Percentiles rank a stretch among this genome's conserved stretches.
These are phyloP conservation scores for Protea cynaroides DNA, from an alignment of 164 flowering plant species.

Conservation along the genomic window DNA sequence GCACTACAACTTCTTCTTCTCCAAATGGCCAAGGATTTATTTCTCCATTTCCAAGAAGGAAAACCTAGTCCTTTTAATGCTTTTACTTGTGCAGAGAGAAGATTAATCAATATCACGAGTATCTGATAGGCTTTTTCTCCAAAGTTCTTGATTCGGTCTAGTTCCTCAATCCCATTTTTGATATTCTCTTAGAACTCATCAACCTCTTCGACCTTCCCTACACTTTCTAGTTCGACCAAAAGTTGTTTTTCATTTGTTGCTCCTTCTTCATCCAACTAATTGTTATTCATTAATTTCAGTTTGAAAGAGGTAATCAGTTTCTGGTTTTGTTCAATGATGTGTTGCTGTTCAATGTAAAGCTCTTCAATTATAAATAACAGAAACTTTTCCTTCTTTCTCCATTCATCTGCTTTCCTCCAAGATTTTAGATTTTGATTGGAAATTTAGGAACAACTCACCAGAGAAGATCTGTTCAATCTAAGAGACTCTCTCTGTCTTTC, in stretches of 20 bases:
- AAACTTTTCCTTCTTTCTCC: constrained; percentile 48
- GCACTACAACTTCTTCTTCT: too few relatives aligned
- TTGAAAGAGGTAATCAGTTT: constrained; percentile 26
- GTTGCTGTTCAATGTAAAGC: constrained; percentile 40
- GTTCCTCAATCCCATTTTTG: constrained; percentile 20
- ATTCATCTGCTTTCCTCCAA: constrained; percentile 43
- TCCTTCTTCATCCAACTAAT: constrained; percentile 16
- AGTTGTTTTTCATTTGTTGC: constrained; percentile 40
- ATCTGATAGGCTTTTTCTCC: not conserved
- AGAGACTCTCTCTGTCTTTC: constrained; percentile 74
- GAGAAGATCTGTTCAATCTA: constrained; percentile 82
- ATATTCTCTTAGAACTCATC: constrained; percentile 22
- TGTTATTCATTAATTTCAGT: constrained; percentile 13
- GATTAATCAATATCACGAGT: too few relatives aligned
- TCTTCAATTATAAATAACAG: constrained; percentile 40
- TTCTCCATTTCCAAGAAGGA: too few relatives aligned
- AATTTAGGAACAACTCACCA: constrained; percentile 60
- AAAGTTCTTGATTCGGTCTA: constrained; percentile 23
- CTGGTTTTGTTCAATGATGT: constrained; percentile 36
- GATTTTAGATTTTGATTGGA: constrained; percentile 44
- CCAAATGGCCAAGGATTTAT: too few relatives aligned
- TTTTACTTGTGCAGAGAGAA: too few relatives aligned
- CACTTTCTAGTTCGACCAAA: constrained; percentile 21
- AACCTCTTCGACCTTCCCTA: constrained; percentile 21
- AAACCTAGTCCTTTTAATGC: too few relatives aligned